Conservation (phyloP, 306 rosid species). For the Corylus heterophylla region DNA sequence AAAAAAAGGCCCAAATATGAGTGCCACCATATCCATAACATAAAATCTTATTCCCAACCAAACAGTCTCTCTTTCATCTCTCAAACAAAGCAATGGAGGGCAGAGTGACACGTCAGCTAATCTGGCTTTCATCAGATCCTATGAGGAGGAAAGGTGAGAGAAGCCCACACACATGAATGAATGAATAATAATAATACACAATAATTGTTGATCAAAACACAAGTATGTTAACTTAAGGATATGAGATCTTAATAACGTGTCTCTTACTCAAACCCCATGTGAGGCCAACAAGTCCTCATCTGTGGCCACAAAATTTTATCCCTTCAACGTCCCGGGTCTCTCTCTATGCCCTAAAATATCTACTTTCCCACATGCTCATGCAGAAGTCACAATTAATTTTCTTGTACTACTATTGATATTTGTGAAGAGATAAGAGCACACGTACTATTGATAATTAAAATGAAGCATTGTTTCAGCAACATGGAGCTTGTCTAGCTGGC, state of each 20-base stretch:
- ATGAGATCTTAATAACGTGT: slow-evolving; percentile 15
- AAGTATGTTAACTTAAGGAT: neutral
- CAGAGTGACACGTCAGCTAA: slow-evolving; percentile 22
- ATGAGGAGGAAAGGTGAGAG: slow-evolving; percentile 23
- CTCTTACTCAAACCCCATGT: slow-evolving; percentile 40
- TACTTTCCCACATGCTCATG: slow-evolving; percentile 48
- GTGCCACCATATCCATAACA: too few species aligned
- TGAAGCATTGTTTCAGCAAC: slow-evolving; percentile 20
- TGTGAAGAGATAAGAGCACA: slow-evolving; percentile 10
- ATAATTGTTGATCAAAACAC: neutral
- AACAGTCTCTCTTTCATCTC: too few species aligned
- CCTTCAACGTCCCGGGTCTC: neutral
- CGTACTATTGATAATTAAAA: slow-evolving; percentile 5
- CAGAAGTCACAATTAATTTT: slow-evolving; percentile 14
- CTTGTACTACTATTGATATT: slow-evolving; percentile 19
- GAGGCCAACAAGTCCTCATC: slow-evolving; percentile 37
- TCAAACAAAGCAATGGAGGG: slow-evolving; percentile 8
- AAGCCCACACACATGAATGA: slow-evolving; percentile 18
- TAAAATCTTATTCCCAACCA: too few species aligned
- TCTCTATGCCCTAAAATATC: slow-evolving; percentile 26
- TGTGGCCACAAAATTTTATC: slow-evolving; percentile 29
- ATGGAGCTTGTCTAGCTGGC: slow-evolving; percentile 29
- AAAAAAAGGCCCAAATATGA: too few species aligned
- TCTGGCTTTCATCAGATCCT: slow-evolving; percentile 8
- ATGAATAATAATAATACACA: neutral